Evolutionary conservation across 768 basidiomycete genomes (phyloP).

Genomic region (Agaricus sinodeliciosus): DNA sequence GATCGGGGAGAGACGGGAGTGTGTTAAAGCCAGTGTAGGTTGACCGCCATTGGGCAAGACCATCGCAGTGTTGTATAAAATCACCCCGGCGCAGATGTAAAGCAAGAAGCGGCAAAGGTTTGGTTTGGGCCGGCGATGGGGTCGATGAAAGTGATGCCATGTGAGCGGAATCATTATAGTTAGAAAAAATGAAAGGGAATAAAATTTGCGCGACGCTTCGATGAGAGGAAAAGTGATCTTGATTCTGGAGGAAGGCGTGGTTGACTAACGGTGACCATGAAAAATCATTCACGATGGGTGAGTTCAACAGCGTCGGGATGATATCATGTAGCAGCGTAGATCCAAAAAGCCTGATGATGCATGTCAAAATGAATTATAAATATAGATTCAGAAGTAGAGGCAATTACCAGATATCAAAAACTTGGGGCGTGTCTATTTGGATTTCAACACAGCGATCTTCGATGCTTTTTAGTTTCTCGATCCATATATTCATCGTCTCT

Average conservation of each 20-base stretch:
- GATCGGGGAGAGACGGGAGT: constrained; percentile 44
- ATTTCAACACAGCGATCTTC: constrained; percentile 47
- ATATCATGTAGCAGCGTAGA: constrained; percentile 34
- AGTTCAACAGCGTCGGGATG: constrained; percentile 36
- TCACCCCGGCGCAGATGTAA: constrained; percentile 55
- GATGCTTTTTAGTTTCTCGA: constrained; percentile 33
- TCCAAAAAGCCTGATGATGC: constrained; percentile 43
- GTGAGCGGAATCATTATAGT: background rate
- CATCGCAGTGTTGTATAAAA: constrained; percentile 41
- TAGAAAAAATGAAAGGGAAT: constrained; percentile 8
- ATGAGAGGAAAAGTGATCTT: constrained; percentile 27
- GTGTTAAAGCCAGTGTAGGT: constrained; percentile 46
- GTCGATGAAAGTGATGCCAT: constrained; percentile 1
- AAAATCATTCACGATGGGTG: constrained; percentile 45
- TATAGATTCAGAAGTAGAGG: constrained; percentile 13
- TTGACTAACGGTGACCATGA: constrained; percentile 59
- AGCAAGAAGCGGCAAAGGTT: constrained; percentile 41
- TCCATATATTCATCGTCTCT: constrained; percentile 37
- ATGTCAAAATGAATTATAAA: background rate
- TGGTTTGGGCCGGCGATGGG: background rate
- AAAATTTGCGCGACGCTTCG: constrained; percentile 13
- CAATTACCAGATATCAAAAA: constrained; percentile 47
- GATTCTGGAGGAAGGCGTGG: constrained; percentile 40
- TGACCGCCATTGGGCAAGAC: constrained; percentile 32
- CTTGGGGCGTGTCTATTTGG: constrained; percentile 24